Evolutionary conservation across 192 early-diverging fungal species (phyloP).

Genomic region (Podila verticillata): DNA sequence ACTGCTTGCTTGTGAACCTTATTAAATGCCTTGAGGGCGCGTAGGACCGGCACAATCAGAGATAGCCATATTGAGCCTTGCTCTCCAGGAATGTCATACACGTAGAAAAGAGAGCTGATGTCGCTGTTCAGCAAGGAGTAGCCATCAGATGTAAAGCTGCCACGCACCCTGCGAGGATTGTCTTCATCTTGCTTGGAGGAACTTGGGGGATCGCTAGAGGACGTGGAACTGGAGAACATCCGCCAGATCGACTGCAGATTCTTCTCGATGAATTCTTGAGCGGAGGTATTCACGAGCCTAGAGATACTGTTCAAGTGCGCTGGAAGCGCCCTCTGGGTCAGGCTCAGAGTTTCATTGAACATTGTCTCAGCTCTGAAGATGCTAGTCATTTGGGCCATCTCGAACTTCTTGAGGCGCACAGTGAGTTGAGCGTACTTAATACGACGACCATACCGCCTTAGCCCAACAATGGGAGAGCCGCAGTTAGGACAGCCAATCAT

Average conservation of each 20-base stretch:
- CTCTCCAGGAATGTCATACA: constrained; percentile 12
- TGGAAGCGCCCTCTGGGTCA: background rate
- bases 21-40: background rate
- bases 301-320: constrained; percentile 5
- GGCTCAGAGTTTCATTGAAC: background rate
- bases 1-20: background rate
- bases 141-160: too few species aligned
- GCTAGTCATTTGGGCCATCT: background rate
- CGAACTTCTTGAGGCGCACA: constrained; percentile 28
- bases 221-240: too few species aligned
- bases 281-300: background rate
- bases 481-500: constrained; percentile 49
- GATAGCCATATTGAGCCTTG: background rate
- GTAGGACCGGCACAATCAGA: background rate
- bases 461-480: constrained; percentile 47
- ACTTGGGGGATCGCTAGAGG: too few species aligned
- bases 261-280: too few species aligned
- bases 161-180: too few species aligned
- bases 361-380: background rate
- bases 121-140: too few species aligned
- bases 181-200: too few species aligned
- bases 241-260: too few species aligned
- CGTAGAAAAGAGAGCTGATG: background rate
- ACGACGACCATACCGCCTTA: constrained; percentile 49
- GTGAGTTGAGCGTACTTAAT: constrained; percentile 46